Conservation (phyloP, 2,329 filamentous ascomycete species). For the Paecilomyces niveus region DNA sequence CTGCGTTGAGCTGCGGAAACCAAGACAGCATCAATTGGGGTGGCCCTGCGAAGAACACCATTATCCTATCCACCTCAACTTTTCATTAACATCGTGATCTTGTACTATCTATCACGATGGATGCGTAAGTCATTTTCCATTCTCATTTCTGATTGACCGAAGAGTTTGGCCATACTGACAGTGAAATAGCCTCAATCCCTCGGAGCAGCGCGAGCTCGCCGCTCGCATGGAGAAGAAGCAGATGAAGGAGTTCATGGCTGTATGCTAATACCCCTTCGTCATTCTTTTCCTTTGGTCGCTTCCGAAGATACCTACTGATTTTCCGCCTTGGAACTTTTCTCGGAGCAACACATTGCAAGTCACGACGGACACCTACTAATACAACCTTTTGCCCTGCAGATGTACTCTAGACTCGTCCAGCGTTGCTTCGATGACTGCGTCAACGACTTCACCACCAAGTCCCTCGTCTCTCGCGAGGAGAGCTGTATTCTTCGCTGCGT, state of each 20-base stretch:
- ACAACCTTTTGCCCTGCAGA: slow-evolving; percentile 34
- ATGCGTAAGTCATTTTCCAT: slow-evolving; percentile 20
- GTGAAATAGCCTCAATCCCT: slow-evolving; percentile 55
- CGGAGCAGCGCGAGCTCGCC: slow-evolving; percentile 90
- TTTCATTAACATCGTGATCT: neutral
- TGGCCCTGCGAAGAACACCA: neutral
- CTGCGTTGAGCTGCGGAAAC: neutral
- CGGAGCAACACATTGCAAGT: neutral
- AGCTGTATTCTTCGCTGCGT: slow-evolving; percentile 92
- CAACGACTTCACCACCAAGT: slow-evolving; percentile 98
- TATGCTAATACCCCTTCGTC: slow-evolving; percentile 45
- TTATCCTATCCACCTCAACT: neutral
- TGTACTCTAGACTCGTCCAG: slow-evolving; percentile 55
- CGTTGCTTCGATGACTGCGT: slow-evolving; percentile 93
- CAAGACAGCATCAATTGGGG: neutral
- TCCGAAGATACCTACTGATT: neutral
- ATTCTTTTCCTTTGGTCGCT: neutral
- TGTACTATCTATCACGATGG: slow-evolving; percentile 21
- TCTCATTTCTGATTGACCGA: neutral
- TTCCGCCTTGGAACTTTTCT: slow-evolving; percentile 9
- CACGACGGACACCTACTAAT: slow-evolving; percentile 4
- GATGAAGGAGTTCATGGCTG: slow-evolving; percentile 98
- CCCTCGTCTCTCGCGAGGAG: slow-evolving; percentile 77
- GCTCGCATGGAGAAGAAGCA: slow-evolving; percentile 94
- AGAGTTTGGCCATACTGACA: neutral